Evolutionary conservation across 495 filamentous ascomycete species (phyloP).

Genomic region (Neurospora sublineolata): DNA sequence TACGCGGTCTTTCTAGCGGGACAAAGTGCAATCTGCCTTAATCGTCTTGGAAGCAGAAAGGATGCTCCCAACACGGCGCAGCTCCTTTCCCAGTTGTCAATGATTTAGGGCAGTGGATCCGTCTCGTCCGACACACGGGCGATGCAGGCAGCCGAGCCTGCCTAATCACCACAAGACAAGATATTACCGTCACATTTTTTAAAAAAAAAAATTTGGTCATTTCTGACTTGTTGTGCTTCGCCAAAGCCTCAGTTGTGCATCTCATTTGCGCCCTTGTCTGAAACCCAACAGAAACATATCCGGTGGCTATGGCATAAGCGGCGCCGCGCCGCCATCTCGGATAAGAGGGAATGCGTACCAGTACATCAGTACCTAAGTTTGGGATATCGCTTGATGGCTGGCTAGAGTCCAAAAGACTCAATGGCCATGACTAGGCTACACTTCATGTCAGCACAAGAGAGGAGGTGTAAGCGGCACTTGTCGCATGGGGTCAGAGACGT

Average conservation of each 20-base stretch:
- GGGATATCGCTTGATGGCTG: not conserved
- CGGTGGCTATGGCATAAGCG: not conserved
- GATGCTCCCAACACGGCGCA: not conserved
- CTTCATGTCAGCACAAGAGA: not conserved
- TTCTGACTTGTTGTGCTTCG: not conserved
- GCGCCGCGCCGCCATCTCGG: not conserved
- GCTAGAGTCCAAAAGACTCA: not conserved
- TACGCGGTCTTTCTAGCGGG: not conserved
- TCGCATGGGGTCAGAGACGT: too few species aligned
- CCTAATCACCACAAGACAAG: not conserved
- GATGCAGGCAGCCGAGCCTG: not conserved
- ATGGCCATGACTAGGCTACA: not conserved
- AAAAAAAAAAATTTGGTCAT: too few species aligned
- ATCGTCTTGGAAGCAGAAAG: not conserved
- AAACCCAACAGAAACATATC: not conserved
- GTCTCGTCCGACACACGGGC: not conserved
- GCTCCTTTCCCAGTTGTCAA: not conserved
- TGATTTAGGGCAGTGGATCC: not conserved
- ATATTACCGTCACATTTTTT: not conserved
- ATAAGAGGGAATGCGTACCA: not conserved
- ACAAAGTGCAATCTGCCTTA: not conserved
- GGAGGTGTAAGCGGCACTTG: not conserved
- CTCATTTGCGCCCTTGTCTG: not conserved
- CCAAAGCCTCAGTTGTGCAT: not conserved
- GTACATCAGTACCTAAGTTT: not conserved